These are phyloP conservation scores for Trichoderma asperellum DNA, from an alignment of 2,329 filamentous ascomycete species.

Conservation along the genomic window DNA sequence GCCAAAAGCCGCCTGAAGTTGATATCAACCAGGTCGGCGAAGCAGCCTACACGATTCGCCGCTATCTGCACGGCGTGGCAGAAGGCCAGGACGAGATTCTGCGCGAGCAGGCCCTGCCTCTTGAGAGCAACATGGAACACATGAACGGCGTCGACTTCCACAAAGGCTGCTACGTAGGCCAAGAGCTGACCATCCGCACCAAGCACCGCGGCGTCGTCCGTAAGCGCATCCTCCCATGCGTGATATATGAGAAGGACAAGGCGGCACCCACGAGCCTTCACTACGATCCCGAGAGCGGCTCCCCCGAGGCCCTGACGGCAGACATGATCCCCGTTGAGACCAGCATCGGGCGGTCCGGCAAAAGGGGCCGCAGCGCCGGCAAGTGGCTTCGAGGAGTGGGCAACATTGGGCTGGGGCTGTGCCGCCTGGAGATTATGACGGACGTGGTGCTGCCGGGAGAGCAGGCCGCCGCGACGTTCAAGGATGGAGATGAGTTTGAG, in stretches of 20 bases:
- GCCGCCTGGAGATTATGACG: constrained; percentile 89
- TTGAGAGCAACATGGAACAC: constrained; percentile 87
- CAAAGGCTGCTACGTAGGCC: constrained; percentile 96
- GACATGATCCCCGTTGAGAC: constrained; percentile 50
- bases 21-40: constrained; percentile 55
- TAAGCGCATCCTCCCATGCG: constrained; percentile 82
- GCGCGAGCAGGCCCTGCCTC: constrained; percentile 72
- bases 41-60: constrained; percentile 70
- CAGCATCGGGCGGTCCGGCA: constrained; percentile 56
- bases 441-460: constrained; percentile 72
- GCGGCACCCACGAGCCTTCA: constrained; percentile 47
- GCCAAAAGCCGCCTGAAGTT: constrained; percentile 41
- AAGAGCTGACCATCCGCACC: constrained; percentile 94
- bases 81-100: constrained; percentile 84
- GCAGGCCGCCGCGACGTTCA: constrained; percentile 66
- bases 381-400: constrained; percentile 80
- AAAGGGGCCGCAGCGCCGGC: constrained; percentile 72
- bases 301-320: constrained; percentile 37
- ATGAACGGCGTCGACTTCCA: constrained; percentile 86
- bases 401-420: constrained; percentile 85
- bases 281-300: constrained; percentile 48
- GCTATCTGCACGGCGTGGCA: constrained; percentile 79
- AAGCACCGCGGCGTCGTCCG: constrained; percentile 92
- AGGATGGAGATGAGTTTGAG: constrained; percentile 64
- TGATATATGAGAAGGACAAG: constrained; percentile 63